Percentiles rank a stretch among this genome's conserved stretches.
phyloP scores from a whole-genome alignment of 768 basidiomycete species.

The Stropharia rugosoannulata region DNA sequence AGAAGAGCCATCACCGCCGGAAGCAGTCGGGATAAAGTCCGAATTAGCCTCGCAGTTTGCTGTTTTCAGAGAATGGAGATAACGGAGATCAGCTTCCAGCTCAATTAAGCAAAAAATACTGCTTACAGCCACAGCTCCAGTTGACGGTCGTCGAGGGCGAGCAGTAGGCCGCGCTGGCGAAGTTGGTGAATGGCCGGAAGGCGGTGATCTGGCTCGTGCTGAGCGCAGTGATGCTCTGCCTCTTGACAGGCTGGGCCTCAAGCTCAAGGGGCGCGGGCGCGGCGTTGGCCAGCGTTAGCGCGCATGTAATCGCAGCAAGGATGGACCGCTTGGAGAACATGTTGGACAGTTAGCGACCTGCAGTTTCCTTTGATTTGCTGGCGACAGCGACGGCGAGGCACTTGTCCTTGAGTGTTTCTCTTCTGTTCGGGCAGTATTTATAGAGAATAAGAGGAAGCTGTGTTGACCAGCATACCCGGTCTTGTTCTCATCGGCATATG shows the following conservation, averaged over 20 bases:
- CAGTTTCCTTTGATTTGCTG: neutral
- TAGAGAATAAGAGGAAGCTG: neutral
- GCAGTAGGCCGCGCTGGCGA: conserved; percentile 54
- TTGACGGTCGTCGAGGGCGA: conserved; percentile 35
- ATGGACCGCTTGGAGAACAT: conserved; percentile 6
- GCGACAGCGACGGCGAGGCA: neutral
- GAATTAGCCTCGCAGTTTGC: conserved; percentile 40
- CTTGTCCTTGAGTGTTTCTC: neutral
- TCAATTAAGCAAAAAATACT: neutral
- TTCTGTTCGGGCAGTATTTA: neutral
- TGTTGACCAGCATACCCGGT: no score
- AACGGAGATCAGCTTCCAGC: neutral
- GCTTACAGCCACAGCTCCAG: conserved; percentile 54
- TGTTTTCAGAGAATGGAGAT: conserved; percentile 10
- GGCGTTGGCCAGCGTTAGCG: neutral
- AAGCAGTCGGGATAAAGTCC: conserved; percentile 39
- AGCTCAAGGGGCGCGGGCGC: conserved; percentile 2
- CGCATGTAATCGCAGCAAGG: neutral
- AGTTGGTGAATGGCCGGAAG: conserved; percentile 47
- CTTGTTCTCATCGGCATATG: neutral
- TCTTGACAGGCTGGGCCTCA: neutral
- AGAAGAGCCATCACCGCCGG: conserved; percentile 40
- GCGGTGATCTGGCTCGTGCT: conserved; percentile 8
- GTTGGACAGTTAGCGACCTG: neutral
- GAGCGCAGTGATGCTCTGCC: conserved; percentile 10